Evolutionary conservation across 192 early-diverging fungal genomes (phyloP), one percentile per base, ranked within the genome.

Genomic region (Coemansia biformis): DNA sequence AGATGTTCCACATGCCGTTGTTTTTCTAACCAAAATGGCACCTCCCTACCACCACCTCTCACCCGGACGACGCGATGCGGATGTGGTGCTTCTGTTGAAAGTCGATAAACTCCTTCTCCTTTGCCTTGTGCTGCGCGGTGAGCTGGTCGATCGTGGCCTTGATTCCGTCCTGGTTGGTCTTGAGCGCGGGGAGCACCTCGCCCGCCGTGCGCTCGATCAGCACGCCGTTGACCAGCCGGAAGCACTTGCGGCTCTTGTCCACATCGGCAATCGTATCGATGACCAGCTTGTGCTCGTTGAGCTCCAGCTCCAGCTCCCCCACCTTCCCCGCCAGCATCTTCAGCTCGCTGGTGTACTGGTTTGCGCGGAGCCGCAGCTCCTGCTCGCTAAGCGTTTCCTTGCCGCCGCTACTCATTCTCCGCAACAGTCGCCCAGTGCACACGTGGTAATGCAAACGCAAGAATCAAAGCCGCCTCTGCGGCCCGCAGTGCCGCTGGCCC

Each of bases 41-140:
- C 7, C 11, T 6, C 19, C 3, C 24, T 28, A 19, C 5, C 12
- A 48, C 24, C n/a, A n/a, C n/a, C n/a, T n/a, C n/a, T n/a, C n/a
- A n/a, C 7, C 32, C 12, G 3, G 70, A 35, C 9, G 65, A 50
- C 23, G 66, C 73, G 32, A 87, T 76, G 43, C 82, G 84, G 48
- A 96, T 93, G 53, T 89, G 87, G 69, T 90, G 79, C 59, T 92
- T 88, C 67, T 92, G 87, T 60, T 92, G 89, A 58, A 86, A 95
- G 16, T 83, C 89, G 34, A 78, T 54, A 63, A 94, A 84, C 50
- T 92, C 90, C 39, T 89, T 80, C 57, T 98, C 94, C 72, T 89
- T 93, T 37, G 80, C 79, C 66, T 91, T 89, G 74, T 94, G 94
- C 38, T 78, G 80, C 23, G 78, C 62, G 5, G 86, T 75, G 23